Evolutionary conservation across 768 basidiomycete genomes (phyloP).

Genomic region (Tricholoma sp.): DNA sequence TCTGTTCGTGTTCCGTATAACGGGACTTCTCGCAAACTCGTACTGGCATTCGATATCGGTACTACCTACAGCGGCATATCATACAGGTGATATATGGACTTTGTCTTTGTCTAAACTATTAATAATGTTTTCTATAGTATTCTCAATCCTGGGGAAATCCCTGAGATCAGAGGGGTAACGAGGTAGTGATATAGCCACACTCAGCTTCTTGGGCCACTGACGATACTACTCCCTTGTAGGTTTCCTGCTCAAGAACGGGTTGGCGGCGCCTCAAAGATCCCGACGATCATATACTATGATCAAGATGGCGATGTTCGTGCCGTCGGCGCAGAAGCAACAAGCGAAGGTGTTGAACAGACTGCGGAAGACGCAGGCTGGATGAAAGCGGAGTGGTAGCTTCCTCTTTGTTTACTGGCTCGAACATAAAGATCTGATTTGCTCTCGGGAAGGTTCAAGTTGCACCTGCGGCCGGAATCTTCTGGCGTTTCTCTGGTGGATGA

Average conservation of each 20-base stretch:
- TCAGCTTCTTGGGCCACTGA: background rate
- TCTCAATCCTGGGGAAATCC: conserved; percentile 29
- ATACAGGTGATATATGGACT: conserved; percentile 24
- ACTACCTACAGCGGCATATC: conserved; percentile 49
- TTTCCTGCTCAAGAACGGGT: conserved; percentile 34
- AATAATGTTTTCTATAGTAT: conserved; percentile 16
- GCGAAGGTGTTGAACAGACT: conserved; percentile 30
- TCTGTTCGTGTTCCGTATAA: conserved; percentile 28
- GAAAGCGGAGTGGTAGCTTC: conserved; percentile 41
- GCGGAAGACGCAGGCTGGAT: conserved; percentile 41
- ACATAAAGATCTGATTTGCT: background rate
- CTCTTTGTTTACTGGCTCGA: background rate
- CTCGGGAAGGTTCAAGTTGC: conserved; percentile 22
- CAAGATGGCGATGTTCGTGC: conserved; percentile 30
- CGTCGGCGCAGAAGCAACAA: conserved; percentile 41
- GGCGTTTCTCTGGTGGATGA: background rate
- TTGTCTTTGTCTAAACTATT: background rate
- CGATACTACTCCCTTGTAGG: background rate
- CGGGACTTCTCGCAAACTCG: conserved; percentile 35
- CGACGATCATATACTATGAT: conserved; percentile 44
- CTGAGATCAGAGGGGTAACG: conserved; percentile 36
- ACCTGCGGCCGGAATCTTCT: background rate
- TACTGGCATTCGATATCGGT: conserved; percentile 49
- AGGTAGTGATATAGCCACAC: conserved; percentile 13
- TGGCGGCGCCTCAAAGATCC: conserved; percentile 41